Percentiles rank a stretch among this genome's conserved stretches.
phyloP scores from a whole-genome alignment of 371 early-diverging fungal species.

The Rhizopus delemar region DNA sequence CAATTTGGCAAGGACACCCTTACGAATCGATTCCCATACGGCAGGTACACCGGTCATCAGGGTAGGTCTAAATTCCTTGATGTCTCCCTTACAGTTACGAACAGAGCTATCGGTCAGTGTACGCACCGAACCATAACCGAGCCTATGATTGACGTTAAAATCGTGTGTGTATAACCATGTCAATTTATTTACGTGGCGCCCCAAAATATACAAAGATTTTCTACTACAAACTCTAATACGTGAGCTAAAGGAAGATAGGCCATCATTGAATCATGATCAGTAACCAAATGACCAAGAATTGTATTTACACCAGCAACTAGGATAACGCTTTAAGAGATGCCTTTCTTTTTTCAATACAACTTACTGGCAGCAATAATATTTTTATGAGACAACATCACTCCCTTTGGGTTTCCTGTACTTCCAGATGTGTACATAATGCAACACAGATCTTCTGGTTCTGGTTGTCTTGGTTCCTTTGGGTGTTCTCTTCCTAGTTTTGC shows the following conservation, averaged over 20 bases:
- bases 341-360: background rate
- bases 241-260: slow-evolving; percentile 96
- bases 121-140: slow-evolving; percentile 89
- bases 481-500: slow-evolving; percentile 62
- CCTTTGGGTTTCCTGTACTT: slow-evolving; percentile 91
- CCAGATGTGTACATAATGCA: slow-evolving; percentile 98
- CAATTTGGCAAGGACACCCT: slow-evolving; percentile 78
- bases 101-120: slow-evolving; percentile 90
- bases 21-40: slow-evolving; percentile 92
- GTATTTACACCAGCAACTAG: slow-evolving; percentile 64
- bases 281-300: slow-evolving; percentile 50
- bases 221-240: slow-evolving; percentile 85
- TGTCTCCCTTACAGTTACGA: slow-evolving; percentile 93
- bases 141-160: slow-evolving; percentile 21
- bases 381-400: slow-evolving; percentile 83
- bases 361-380: slow-evolving; percentile 79
- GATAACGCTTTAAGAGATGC: slow-evolving; percentile 9
- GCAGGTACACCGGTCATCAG: slow-evolving; percentile 92
- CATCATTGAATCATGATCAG: slow-evolving; percentile 67
- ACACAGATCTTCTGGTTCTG: slow-evolving; percentile 78
- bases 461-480: slow-evolving; percentile 63
- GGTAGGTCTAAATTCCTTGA: slow-evolving; percentile 89
- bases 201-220: slow-evolving; percentile 70
- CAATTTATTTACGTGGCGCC: slow-evolving; percentile 55
- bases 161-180: background rate